Conservation (phyloP, 2,329 filamentous ascomycete species). For the Penicillium sp. region DNA sequence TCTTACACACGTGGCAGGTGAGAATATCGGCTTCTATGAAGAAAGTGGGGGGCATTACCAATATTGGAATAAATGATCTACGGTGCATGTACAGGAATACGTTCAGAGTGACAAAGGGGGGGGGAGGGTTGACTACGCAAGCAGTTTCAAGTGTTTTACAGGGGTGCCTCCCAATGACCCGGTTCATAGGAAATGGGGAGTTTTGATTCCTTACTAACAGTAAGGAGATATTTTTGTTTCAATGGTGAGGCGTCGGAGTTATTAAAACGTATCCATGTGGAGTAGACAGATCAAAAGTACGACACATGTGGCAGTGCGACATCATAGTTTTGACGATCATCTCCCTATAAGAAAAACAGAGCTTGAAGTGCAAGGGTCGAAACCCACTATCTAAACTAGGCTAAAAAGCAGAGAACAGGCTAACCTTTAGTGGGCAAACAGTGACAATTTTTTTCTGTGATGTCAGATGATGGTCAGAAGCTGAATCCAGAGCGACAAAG, state of each 20-base stretch:
- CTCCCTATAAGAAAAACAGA: neutral
- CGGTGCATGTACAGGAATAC: too few relatives aligned
- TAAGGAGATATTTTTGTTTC: neutral
- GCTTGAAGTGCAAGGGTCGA: neutral
- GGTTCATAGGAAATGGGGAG: neutral
- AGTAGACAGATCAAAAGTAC: neutral
- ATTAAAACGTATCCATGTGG: neutral
- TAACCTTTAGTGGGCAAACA: neutral
- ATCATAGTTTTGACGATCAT: neutral
- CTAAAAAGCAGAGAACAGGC: neutral
- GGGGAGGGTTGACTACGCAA: too few relatives aligned
- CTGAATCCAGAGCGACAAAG: neutral
- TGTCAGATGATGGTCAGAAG: neutral
- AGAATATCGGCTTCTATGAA: neutral
- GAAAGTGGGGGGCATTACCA: neutral
- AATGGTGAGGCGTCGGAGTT: neutral
- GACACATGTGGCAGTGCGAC: neutral
- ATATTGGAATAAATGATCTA: neutral
- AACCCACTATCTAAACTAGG: neutral
- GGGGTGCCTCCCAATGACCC: too few relatives aligned
- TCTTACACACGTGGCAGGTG: neutral
- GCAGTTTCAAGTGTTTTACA: too few relatives aligned
- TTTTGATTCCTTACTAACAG: neutral
- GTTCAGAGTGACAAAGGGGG: too few relatives aligned
- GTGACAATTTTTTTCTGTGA: neutral